Evolutionary conservation across 2,329 filamentous ascomycete species (phyloP).

Genomic region (Fusarium newnesense): DNA sequence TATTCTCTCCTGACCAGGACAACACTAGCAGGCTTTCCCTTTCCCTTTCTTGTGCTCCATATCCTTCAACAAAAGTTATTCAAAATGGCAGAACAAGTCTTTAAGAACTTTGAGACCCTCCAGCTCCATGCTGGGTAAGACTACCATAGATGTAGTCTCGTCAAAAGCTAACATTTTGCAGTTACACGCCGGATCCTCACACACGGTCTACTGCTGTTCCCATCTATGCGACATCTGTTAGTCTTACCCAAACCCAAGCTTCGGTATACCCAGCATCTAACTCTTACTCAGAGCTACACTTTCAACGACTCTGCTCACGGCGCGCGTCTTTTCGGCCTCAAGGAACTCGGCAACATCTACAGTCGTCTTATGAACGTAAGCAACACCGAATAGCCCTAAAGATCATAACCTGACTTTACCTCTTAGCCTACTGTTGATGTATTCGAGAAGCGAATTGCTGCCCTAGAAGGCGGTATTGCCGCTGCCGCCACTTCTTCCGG

Average conservation of each 20-base stretch:
- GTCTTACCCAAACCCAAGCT: background rate
- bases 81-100: background rate
- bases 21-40: background rate
- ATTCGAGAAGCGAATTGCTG: slow-evolving; percentile 94
- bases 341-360: slow-evolving; percentile 98
- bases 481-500: slow-evolving; percentile 87
- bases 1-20: background rate
- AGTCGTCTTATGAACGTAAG: slow-evolving; percentile 92
- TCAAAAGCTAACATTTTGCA: slow-evolving; percentile 21
- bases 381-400: slow-evolving; percentile 1
- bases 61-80: background rate
- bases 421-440: slow-evolving; percentile 88
- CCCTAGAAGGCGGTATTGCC: slow-evolving; percentile 89
- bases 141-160: background rate
- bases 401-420: background rate
- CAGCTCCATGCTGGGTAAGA: slow-evolving; percentile 85
- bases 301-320: slow-evolving; percentile 98
- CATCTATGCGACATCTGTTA: slow-evolving; percentile 87
- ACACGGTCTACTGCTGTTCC: slow-evolving; percentile 92
- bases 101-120: slow-evolving; percentile 79
- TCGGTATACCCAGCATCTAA: background rate
- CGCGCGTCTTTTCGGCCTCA: slow-evolving; percentile 93
- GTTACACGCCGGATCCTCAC: slow-evolving; percentile 64
- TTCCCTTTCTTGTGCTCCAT: background rate
- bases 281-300: slow-evolving; percentile 74